Base-by-base conservation (phyloP, 2,329 filamentous ascomycete genomes). In the Ophiostoma tasmaniense region DNA sequence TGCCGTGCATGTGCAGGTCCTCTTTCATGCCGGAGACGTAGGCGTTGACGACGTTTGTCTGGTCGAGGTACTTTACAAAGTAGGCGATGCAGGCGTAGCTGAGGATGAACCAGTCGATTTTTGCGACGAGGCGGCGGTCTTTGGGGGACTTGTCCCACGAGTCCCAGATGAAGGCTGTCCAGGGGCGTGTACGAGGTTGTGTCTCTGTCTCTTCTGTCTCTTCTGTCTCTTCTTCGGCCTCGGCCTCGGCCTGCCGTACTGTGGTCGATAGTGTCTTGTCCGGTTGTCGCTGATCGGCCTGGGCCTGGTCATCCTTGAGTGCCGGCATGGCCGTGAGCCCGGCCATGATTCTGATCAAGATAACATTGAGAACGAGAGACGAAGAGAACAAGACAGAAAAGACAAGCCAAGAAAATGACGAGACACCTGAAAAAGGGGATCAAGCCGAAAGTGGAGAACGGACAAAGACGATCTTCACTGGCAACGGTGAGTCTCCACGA, bases 1-100 rank as follows among this genome's bases (percentile, higher is more conserved):
- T 87, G 1, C 80, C 79, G 65, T 83, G 80, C 25, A 87, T 75
- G 2, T 77, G 74, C 0, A 87, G 76, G 68, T 86, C 84, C 73
- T 86, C 82, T 73, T 85, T 81, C 82, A 79, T 79, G 6, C 78
- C 78, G 0, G 73, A 79, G 0, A 80, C 78, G 64, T 76, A 81
- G 6, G 80, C 80, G 74, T 80, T 81, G 67, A 75, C 75, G 11
- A 77, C n/a, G 59, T 69, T 76, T 0, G 76, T 77, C 64, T 77
- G 76, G 68, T 80, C 77, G 6, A 80, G 73, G 45, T 77, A 78
- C 70, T 79, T 80, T 74, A 79, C 77, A 45, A 79, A 80, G 69
- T 79, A 79, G 1, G 77, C 76, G 2, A 79, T 61, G 39, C 76
- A 80, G 14, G 74, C 76, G 67, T 79, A 78, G 3, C 75, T 78